These are phyloP conservation scores for Venturia effusa DNA, from an alignment of 2,329 filamentous ascomycete genomes.

Conservation along the genomic window DNA sequence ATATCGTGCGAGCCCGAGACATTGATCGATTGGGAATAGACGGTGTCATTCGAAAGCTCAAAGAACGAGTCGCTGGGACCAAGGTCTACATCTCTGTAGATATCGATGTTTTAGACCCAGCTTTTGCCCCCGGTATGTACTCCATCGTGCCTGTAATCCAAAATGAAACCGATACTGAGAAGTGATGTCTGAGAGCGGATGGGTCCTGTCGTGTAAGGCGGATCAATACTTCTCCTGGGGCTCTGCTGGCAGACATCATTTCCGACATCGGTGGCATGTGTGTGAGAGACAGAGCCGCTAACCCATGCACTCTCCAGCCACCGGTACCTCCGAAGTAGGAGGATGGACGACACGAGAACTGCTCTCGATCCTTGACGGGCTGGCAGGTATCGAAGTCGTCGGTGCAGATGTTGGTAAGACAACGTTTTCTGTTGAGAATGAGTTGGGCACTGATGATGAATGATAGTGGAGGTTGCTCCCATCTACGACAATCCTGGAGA, in stretches of 20 bases:
- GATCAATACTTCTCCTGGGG: neutral
- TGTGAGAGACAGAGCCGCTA: neutral
- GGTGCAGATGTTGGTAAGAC: slow-evolving; percentile 44
- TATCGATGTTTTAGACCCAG: slow-evolving; percentile 47
- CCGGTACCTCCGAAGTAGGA: slow-evolving; percentile 50
- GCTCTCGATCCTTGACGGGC: slow-evolving; percentile 46
- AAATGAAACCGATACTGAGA: neutral
- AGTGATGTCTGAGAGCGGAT: neutral
- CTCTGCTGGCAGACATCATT: neutral
- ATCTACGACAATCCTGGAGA: slow-evolving; percentile 52
- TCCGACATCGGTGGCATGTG: neutral
- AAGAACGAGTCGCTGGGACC: slow-evolving; percentile 38
- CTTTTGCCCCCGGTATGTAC: slow-evolving; percentile 39
- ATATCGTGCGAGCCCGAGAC: slow-evolving; percentile 44
- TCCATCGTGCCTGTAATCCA: neutral
- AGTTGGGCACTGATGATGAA: neutral
- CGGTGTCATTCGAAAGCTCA: slow-evolving; percentile 38
- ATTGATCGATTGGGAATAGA: slow-evolving; percentile 38
- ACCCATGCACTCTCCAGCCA: slow-evolving; percentile 26
- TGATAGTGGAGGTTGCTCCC: slow-evolving; percentile 47
- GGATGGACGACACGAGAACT: slow-evolving; percentile 52
- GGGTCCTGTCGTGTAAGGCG: neutral
- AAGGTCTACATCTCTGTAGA: slow-evolving; percentile 48
- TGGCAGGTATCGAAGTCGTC: slow-evolving; percentile 47
- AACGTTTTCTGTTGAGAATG: neutral